Evolutionary conservation across 2,329 filamentous ascomycete genomes (phyloP).

Genomic region (Aspergillus fumigatus): DNA sequence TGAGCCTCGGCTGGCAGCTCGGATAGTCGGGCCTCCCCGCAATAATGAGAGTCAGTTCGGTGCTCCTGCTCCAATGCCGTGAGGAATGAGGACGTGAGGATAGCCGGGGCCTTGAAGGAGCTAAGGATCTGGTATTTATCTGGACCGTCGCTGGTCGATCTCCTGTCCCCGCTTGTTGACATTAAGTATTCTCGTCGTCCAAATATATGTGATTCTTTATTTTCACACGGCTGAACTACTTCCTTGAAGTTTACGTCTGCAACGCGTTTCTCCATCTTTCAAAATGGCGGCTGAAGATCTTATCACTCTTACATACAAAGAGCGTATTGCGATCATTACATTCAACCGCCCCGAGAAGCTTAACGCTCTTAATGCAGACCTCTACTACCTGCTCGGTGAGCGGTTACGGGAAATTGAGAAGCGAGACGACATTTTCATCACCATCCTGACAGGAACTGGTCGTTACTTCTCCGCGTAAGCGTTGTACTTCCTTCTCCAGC

Average conservation of each 20-base stretch:
- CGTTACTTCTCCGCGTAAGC: slow-evolving; percentile 78
- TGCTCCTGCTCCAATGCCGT: background rate
- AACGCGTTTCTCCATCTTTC: background rate
- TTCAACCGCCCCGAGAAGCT: slow-evolving; percentile 83
- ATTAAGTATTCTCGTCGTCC: background rate
- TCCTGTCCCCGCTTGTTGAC: background rate
- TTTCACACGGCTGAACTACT: background rate
- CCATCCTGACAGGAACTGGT: slow-evolving; percentile 77
- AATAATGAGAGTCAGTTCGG: slow-evolving; percentile 6
- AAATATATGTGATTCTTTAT: background rate
- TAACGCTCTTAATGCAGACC: slow-evolving; percentile 67
- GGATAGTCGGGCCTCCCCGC: slow-evolving; percentile 14
- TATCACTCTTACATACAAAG: slow-evolving; percentile 59
- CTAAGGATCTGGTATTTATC: background rate
- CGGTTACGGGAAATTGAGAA: slow-evolving; percentile 72
- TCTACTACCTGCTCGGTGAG: slow-evolving; percentile 73
- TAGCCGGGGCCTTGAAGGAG: background rate
- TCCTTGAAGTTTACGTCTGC: background rate
- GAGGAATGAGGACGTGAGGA: background rate
- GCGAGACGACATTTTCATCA: slow-evolving; percentile 77
- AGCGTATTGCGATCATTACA: slow-evolving; percentile 75
- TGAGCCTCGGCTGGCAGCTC: slow-evolving; percentile 16
- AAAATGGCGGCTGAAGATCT: slow-evolving; percentile 38
- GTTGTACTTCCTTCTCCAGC: slow-evolving; percentile 19
- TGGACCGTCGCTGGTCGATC: slow-evolving; percentile 1